phyloP scores from a whole-genome alignment of 164 flowering plant species.

The Dillenia turbinata region DNA sequence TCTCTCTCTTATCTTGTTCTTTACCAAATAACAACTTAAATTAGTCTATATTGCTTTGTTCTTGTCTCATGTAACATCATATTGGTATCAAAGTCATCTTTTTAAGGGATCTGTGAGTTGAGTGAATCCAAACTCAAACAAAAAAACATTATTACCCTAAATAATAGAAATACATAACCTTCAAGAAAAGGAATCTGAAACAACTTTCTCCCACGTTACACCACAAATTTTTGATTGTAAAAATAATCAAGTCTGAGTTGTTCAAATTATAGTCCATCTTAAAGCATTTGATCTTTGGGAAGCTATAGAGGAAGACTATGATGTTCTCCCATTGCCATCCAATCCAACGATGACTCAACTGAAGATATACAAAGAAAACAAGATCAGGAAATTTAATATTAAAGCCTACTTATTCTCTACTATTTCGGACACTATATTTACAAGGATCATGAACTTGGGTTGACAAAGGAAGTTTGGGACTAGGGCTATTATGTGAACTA shows the following conservation, averaged over 20 bases:
- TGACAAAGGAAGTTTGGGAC: constrained; percentile 4
- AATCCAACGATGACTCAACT: constrained; percentile 11
- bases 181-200: neutral
- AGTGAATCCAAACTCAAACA: neutral
- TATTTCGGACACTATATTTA: neutral
- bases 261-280: constrained; percentile 7
- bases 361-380: constrained; percentile 3
- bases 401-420: constrained; percentile 5
- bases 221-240: neutral
- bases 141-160: neutral
- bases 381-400: constrained; percentile 1
- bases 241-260: constrained; percentile 7
- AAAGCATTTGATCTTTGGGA: constrained; percentile 13
- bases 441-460: constrained; percentile 1
- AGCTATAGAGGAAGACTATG: constrained; percentile 7
- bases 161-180: no score
- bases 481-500: no score
- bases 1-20: no score
- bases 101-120: neutral
- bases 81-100: neutral
- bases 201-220: neutral
- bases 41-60: no score
- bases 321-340: neutral
- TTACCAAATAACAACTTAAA: no score
- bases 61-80: neutral